phyloP scores from a whole-genome alignment of 495 filamentous ascomycete genomes.

The Hypomontagnella submonticulosa region DNA sequence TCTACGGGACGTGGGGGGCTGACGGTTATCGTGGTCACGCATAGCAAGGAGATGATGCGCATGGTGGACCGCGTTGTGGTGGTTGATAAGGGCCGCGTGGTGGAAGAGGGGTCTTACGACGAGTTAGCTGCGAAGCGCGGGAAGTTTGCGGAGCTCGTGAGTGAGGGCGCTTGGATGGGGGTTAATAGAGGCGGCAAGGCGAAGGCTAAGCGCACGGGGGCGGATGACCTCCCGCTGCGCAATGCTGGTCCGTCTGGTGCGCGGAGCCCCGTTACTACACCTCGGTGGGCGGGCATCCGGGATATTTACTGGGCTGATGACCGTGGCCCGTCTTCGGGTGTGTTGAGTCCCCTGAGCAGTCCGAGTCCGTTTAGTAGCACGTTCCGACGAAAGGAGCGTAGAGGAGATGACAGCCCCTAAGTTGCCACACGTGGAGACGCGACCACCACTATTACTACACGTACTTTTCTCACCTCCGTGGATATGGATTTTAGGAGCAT shows the following conservation, averaged over 20 bases:
- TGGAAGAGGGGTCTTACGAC: slow-evolving; percentile 72
- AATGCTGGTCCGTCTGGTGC: slow-evolving; percentile 12
- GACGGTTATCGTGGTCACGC: slow-evolving; percentile 79
- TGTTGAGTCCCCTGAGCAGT: slow-evolving; percentile 38
- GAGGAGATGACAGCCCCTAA: slow-evolving; percentile 16
- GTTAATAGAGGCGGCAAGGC: neutral
- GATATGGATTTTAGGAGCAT: too few species aligned
- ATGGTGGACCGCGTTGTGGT: slow-evolving; percentile 77
- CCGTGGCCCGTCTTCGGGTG: slow-evolving; percentile 40
- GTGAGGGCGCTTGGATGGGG: slow-evolving; percentile 50
- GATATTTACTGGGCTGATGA: slow-evolving; percentile 36
- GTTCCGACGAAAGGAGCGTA: slow-evolving; percentile 41
- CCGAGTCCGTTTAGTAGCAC: slow-evolving; percentile 38
- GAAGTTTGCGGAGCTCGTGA: slow-evolving; percentile 51
- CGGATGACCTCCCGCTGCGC: slow-evolving; percentile 38
- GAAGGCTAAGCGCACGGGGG: neutral
- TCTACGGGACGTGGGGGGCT: slow-evolving; percentile 44
- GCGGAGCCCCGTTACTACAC: slow-evolving; percentile 21
- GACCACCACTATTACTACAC: too few species aligned
- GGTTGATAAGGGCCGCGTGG: slow-evolving; percentile 72
- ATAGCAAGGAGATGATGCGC: slow-evolving; percentile 83
- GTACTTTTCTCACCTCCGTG: too few species aligned
- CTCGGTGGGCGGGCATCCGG: slow-evolving; percentile 36
- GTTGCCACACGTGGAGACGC: neutral
- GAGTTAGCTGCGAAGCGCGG: slow-evolving; percentile 57